These are phyloP conservation scores for Delitschia confertaspora DNA, from an alignment of 495 filamentous ascomycete species.

Conservation along the genomic window DNA sequence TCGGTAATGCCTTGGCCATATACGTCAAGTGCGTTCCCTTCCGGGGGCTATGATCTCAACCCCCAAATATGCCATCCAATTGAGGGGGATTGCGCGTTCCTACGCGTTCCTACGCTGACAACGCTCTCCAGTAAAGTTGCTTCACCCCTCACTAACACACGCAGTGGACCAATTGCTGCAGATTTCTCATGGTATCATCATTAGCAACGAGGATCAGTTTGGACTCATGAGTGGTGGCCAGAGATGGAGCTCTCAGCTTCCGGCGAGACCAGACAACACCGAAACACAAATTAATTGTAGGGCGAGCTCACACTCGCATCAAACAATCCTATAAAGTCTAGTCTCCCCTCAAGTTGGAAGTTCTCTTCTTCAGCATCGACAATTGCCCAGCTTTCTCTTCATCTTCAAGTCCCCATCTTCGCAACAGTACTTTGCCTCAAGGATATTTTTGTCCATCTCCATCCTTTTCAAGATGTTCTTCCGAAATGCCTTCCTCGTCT, in stretches of 20 bases:
- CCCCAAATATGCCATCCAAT: not conserved
- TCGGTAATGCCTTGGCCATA: not conserved
- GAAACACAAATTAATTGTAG: too few relatives aligned
- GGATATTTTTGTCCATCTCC: too few relatives aligned
- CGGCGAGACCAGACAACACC: too few relatives aligned
- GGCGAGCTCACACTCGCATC: not conserved
- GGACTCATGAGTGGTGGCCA: not conserved
- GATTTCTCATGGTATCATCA: too few relatives aligned
- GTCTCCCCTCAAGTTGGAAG: not conserved
- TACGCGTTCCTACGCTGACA: too few relatives aligned
- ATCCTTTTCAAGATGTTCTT: conserved; percentile 17
- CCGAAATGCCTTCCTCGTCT: conserved; percentile 7
- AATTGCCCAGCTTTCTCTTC: not conserved
- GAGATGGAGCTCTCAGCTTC: not conserved
- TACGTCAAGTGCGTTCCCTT: not conserved
- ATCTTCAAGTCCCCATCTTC: not conserved
- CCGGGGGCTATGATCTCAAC: not conserved
- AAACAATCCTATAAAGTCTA: conserved; percentile 2
- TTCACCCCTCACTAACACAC: too few relatives aligned
- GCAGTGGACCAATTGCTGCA: too few relatives aligned
- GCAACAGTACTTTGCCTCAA: not conserved
- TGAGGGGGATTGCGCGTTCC: not conserved
- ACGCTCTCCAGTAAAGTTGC: too few relatives aligned
- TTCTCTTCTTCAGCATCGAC: not conserved
- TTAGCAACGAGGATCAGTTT: not conserved